A percentile compares a stretch with the other conserved stretches of the same genome.
Conservation (phyloP, 371 early-diverging fungal species). For the Mortierella sp. region DNA sequence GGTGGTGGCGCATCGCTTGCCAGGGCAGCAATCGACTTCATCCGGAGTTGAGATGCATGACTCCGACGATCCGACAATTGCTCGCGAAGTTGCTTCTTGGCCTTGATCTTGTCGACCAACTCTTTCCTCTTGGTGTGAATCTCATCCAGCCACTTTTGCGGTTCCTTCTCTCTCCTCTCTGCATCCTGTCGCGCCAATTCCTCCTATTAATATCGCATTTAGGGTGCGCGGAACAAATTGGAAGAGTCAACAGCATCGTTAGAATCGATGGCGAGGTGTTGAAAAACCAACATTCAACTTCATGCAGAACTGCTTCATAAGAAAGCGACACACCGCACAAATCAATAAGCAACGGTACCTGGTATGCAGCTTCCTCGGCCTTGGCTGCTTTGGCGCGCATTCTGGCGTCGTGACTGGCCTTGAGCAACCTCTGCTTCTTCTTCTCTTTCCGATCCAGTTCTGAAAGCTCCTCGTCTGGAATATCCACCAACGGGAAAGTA, state of each 20-base stretch:
- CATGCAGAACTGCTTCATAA: background rate
- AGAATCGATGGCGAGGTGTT: background rate
- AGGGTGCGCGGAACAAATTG: background rate
- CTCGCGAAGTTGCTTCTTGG: constrained; percentile 73
- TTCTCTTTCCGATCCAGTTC: constrained; percentile 88
- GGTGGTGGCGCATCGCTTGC: constrained; percentile 72
- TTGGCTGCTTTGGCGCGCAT: constrained; percentile 83
- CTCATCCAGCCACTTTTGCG: constrained; percentile 81
- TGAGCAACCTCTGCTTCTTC: constrained; percentile 85
- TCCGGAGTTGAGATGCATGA: constrained; percentile 86
- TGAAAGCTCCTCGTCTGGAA: constrained; percentile 86
- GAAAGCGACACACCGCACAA: background rate
- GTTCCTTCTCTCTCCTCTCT: constrained; percentile 75
- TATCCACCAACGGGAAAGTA: constrained; percentile 77
- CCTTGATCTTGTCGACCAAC: constrained; percentile 74
- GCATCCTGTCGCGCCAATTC: constrained; percentile 80
- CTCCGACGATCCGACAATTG: constrained; percentile 89
- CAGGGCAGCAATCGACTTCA: constrained; percentile 87
- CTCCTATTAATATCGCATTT: constrained; percentile 58
- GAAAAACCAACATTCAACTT: background rate
- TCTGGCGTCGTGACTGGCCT: constrained; percentile 87
- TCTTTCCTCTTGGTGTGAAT: constrained; percentile 72
- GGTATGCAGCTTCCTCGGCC: constrained; percentile 76
- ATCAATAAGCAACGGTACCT: constrained; percentile 50
- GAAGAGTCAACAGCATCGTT: background rate